Conservation (phyloP, 371 early-diverging fungal genomes). For the Mucor piriformis region DNA sequence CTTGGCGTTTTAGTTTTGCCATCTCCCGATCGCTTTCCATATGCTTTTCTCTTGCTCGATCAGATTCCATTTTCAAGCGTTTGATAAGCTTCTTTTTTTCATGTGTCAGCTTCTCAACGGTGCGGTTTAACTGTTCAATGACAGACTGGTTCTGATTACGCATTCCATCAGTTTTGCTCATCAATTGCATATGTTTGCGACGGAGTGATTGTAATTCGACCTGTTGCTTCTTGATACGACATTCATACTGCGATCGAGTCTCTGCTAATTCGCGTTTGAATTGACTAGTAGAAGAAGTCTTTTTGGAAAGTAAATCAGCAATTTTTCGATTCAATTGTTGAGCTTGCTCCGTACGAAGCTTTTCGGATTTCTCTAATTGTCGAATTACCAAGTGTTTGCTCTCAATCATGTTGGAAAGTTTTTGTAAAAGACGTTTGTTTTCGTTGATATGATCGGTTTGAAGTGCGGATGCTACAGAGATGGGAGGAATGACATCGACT, state of each 20-base stretch:
- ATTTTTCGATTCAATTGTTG: slow-evolving; percentile 48
- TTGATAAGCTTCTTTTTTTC: slow-evolving; percentile 78
- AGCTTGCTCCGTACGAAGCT: slow-evolving; percentile 56
- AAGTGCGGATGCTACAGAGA: neutral
- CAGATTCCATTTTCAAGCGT: slow-evolving; percentile 72
- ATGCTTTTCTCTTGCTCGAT: slow-evolving; percentile 63
- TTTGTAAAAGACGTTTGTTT: slow-evolving; percentile 15
- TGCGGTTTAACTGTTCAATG: slow-evolving; percentile 46
- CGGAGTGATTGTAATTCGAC: slow-evolving; percentile 60
- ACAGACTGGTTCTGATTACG: slow-evolving; percentile 48
- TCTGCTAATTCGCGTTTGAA: slow-evolving; percentile 31
- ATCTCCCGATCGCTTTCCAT: slow-evolving; percentile 68
- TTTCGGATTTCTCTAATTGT: slow-evolving; percentile 52
- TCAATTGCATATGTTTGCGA: slow-evolving; percentile 56
- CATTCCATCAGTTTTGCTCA: slow-evolving; percentile 46
- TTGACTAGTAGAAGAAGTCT: slow-evolving; percentile 12
- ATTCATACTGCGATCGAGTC: slow-evolving; percentile 55
- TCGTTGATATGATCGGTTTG: slow-evolving; percentile 10
- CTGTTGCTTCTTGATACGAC: slow-evolving; percentile 65
- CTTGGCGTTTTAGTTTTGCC: slow-evolving; percentile 62
- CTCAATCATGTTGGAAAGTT: slow-evolving; percentile 12
- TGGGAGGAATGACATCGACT: slow-evolving; percentile 8
- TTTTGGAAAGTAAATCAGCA: slow-evolving; percentile 21
- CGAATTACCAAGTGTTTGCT: slow-evolving; percentile 46
- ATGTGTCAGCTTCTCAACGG: slow-evolving; percentile 57